phyloP scores from a whole-genome alignment of 2,329 filamentous ascomycete species.

The Calonectria pauciramosa region DNA sequence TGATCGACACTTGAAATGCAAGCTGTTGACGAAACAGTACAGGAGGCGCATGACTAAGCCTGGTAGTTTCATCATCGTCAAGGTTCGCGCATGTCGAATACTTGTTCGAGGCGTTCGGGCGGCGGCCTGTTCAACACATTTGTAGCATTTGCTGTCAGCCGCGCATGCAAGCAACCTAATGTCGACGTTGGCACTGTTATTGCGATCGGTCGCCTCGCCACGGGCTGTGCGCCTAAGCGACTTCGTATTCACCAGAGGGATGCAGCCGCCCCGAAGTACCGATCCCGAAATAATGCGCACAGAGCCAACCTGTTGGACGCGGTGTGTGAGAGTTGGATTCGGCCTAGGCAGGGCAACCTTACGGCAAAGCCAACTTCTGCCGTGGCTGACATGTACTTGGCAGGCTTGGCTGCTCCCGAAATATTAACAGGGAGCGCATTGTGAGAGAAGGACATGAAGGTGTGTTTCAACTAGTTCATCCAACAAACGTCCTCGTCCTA shows the following conservation, averaged over 20 bases:
- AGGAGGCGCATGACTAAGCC: conserved; percentile 21
- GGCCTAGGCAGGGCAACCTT: not conserved
- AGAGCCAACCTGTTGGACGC: not conserved
- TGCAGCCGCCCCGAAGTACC: not conserved
- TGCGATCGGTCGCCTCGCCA: not conserved
- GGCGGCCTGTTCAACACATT: not conserved
- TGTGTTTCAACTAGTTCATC: conserved; percentile 2
- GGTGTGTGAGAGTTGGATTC: not conserved
- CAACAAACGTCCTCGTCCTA: not conserved
- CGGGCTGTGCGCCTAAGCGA: conserved; percentile 11
- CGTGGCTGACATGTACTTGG: not conserved
- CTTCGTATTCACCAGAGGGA: conserved; percentile 4
- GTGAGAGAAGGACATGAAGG: not conserved
- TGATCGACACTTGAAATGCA: conserved; percentile 36
- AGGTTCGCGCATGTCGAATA: not conserved
- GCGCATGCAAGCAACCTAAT: not conserved
- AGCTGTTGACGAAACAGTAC: conserved; percentile 24
- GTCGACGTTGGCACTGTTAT: not conserved
- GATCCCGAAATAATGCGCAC: not conserved
- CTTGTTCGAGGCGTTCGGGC: not conserved
- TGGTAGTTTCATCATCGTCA: not conserved
- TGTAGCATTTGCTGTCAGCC: not conserved
- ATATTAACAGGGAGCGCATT: not conserved
- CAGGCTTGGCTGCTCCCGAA: not conserved
- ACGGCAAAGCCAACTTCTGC: not conserved